Conservation (phyloP, 1,284 basidiomycete genomes). For the Ganoderma sp. region DNA sequence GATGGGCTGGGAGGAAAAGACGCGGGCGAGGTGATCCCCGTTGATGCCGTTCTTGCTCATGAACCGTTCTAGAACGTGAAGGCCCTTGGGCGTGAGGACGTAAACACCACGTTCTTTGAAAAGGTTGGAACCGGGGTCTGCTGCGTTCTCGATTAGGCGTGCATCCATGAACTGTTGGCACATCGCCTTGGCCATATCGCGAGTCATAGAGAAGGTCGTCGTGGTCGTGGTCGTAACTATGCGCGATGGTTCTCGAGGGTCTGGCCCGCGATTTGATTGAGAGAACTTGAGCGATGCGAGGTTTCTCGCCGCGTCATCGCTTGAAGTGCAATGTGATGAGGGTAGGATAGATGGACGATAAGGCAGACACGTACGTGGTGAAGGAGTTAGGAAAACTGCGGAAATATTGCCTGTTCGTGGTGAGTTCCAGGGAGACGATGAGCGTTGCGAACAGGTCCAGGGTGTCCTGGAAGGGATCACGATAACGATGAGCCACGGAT, state of each 20-base stretch:
- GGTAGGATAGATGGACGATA: constrained; percentile 28
- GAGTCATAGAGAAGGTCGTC: constrained; percentile 99
- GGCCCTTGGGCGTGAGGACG: constrained; percentile 94
- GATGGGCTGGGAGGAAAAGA: constrained; percentile 94
- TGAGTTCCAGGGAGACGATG: constrained; percentile 90
- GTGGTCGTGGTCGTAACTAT: constrained; percentile 99
- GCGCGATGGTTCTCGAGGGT: constrained; percentile 95
- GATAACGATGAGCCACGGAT: constrained; percentile 21
- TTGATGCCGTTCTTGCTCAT: constrained; percentile 99
- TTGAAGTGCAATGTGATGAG: constrained; percentile 41
- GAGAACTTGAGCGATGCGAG: constrained; percentile 97
- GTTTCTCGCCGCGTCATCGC: constrained; percentile 95
- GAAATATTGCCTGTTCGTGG: constrained; percentile 94
- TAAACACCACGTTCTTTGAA: constrained; percentile 99
- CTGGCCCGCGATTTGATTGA: constrained; percentile 96
- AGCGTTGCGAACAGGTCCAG: constrained; percentile 98
- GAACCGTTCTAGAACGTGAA: constrained; percentile 98
- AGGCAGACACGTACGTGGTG: constrained; percentile 75
- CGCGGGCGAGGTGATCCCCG: constrained; percentile 88
- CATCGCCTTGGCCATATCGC: constrained; percentile 99
- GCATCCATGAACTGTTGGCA: constrained; percentile 99
- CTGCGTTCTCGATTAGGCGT: constrained; percentile 94
- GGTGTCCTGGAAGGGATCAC: constrained; percentile 73
- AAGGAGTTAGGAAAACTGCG: constrained; percentile 94
- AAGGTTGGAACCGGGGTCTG: constrained; percentile 83